Base-by-base conservation (phyloP, 495 filamentous ascomycete genomes). In the Podospora appendiculata region DNA sequence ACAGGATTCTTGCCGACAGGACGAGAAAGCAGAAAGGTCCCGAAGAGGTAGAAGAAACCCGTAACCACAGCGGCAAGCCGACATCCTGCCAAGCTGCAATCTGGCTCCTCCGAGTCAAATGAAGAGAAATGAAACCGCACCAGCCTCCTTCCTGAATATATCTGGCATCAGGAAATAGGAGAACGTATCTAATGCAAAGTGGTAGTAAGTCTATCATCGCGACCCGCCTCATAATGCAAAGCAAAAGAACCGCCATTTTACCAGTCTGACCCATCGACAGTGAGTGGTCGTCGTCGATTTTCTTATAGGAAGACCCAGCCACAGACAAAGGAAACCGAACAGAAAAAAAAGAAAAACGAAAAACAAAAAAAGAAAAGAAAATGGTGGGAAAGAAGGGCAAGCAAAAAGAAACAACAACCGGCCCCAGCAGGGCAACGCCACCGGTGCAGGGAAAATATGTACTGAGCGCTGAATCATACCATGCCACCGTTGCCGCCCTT, bases 141-240 rank as follows among this genome's bases (percentile, higher is more conserved):
- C 56, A 34, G 45, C 54, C 54, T 51, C 50, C 47, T 41, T 49
- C 48, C 51, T 55, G 50, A 41, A 50, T 68, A 63, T 67, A 67
- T 66, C 48, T 59, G 51, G 57, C 52, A 47, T 58, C 54, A 71
- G 48, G 41, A 55, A 33, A 48, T 63, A 63, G 48, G 57, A 60
- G 56, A 39, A 47, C 51, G 47, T 57, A 50, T 63, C 60, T 59
- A 66, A 66, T 66, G 56, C 63, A 65, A 60, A 59, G 43, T 59
- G 59, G 42, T 53, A 55, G 45, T 46, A 51, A 60, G 60, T 74
- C 70, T 74, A 72, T 67, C 68, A 62, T 67, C 60, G 61, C 62
- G 69, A 54, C 63, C 65, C 60, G 59, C 65, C 70, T 56, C 67
- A 58, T 58, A 67, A 72, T 71, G 69, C 65, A 72, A 65, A 68